These are phyloP conservation scores for Stentor coeruleus DNA, from an alignment of 73 alveolate genomes.

Conservation along the genomic window DNA sequence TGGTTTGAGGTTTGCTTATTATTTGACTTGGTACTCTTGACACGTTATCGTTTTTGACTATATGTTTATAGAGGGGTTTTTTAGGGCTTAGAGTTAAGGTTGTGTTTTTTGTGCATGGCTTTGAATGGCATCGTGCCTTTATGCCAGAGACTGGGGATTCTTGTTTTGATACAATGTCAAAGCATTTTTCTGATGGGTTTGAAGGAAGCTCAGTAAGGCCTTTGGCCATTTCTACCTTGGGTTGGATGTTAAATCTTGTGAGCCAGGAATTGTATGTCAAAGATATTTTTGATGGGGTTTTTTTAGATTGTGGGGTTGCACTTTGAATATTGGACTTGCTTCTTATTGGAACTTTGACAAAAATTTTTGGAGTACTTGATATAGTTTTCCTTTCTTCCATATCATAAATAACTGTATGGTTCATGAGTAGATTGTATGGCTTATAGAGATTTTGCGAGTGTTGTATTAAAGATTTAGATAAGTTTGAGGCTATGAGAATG, in stretches of 20 bases:
- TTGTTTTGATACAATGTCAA: background rate
- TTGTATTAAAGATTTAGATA: too few species aligned
- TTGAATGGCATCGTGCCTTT: background rate
- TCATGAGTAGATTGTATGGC: too few species aligned
- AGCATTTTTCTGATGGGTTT: background rate
- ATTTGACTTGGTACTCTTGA: background rate
- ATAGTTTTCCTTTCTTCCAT: too few species aligned
- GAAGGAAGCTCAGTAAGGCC: background rate
- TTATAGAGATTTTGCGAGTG: too few species aligned
- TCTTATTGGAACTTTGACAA: background rate
- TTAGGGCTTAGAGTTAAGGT: background rate
- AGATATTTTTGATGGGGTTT: background rate
- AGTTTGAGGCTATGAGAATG: too few species aligned
- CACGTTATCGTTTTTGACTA: background rate
- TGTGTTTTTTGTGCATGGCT: background rate
- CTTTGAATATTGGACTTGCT: background rate
- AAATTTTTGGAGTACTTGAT: background rate
- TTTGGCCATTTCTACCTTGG: background rate
- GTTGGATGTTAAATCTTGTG: background rate
- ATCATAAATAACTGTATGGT: too few species aligned
- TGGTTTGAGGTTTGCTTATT: too few species aligned
- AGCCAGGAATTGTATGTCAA: background rate
- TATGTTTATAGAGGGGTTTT: background rate
- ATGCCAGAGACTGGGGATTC: background rate
- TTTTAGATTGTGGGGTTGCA: background rate